Conservation (phyloP, 495 filamentous ascomycete genomes). For the Trichoderma virens region DNA sequence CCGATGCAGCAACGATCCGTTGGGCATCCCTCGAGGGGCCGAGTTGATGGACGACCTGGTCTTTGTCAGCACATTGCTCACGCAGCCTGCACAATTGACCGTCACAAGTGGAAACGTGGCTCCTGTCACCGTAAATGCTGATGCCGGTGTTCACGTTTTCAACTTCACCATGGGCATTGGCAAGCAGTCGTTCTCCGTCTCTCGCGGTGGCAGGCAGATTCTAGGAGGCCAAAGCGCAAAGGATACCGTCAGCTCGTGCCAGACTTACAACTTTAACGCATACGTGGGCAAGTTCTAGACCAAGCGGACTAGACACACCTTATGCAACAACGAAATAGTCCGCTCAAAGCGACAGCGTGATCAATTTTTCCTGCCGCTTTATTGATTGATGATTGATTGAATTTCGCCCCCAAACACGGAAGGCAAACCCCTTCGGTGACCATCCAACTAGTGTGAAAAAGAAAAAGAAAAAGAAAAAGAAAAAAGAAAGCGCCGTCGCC, state of each 20-base stretch:
- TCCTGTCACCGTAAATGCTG: conserved; percentile 39
- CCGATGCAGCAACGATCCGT: conserved; percentile 46
- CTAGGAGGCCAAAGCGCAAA: conserved; percentile 41
- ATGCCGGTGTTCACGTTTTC: conserved; percentile 34
- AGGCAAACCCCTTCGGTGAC: not conserved
- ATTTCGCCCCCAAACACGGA: too few species aligned
- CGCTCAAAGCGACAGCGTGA: not conserved
- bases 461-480: too few species aligned
- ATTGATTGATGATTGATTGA: too few species aligned
- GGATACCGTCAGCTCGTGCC: conserved; percentile 42
- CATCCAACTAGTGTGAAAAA: not conserved
- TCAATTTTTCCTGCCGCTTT: not conserved
- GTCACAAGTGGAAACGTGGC: conserved; percentile 40
- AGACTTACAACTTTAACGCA: conserved; percentile 53
- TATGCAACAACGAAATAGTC: not conserved
- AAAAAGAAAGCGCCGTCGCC: not conserved
- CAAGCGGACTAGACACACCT: not conserved
- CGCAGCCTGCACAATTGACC: conserved; percentile 32
- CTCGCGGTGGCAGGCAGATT: conserved; percentile 31
- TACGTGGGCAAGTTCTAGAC: conserved; percentile 32
- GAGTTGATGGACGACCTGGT: conserved; percentile 43
- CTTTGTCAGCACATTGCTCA: conserved; percentile 47
- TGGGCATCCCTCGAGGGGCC: conserved; percentile 42
- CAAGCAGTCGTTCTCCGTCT: conserved; percentile 41
- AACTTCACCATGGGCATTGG: conserved; percentile 45